A percentile compares a stretch with the other conserved stretches of the same genome.
phyloP scores from a whole-genome alignment of 805 yeast genomes.

The Teunomyces gatunensis region DNA sequence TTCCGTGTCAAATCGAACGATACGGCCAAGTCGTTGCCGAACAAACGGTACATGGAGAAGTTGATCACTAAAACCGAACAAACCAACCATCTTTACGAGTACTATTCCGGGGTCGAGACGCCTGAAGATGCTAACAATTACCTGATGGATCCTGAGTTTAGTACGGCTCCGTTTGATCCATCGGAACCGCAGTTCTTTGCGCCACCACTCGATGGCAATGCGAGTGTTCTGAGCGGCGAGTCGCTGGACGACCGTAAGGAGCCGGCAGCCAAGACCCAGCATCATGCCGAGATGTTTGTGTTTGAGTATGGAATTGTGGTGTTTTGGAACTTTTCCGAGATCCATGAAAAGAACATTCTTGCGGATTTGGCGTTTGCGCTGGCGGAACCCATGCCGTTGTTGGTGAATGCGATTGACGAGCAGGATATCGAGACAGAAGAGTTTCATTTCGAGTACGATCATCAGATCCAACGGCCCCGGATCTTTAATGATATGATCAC shows the following conservation, averaged over 20 bases:
- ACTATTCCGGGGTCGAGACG: slow-evolving; percentile 76
- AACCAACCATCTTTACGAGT: slow-evolving; percentile 88
- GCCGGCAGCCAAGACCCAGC: slow-evolving; percentile 20
- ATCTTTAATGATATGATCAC: slow-evolving; percentile 95
- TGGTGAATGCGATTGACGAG: slow-evolving; percentile 74
- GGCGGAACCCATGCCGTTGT: slow-evolving; percentile 43
- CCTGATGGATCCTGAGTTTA: slow-evolving; percentile 43
- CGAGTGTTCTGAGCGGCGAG: slow-evolving; percentile 6
- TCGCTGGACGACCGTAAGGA: slow-evolving; percentile 3
- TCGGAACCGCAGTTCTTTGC: slow-evolving; percentile 91
- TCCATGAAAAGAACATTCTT: slow-evolving; percentile 87
- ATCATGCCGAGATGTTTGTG: slow-evolving; percentile 82
- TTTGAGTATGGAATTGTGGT: slow-evolving; percentile 95
- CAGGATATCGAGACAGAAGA: slow-evolving; percentile 93
- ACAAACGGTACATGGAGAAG: slow-evolving; percentile 62
- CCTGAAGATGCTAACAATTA: slow-evolving; percentile 53
- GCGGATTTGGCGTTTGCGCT: slow-evolving; percentile 85
- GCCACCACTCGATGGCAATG: slow-evolving; percentile 27
- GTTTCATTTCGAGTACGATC: slow-evolving; percentile 71
- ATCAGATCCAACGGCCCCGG: slow-evolving; percentile 59
- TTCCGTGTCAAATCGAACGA: slow-evolving; percentile 71
- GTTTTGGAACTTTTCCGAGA: slow-evolving; percentile 93
- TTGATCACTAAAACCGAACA: slow-evolving; percentile 79
- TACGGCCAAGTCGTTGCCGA: slow-evolving; percentile 41
- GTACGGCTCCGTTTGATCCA: slow-evolving; percentile 72